A percentile compares a stretch with the other conserved stretches of the same genome.
These are phyloP conservation scores for Acanthamoeba healyi DNA, from an alignment of 208 protist species.

Conservation along the genomic window DNA sequence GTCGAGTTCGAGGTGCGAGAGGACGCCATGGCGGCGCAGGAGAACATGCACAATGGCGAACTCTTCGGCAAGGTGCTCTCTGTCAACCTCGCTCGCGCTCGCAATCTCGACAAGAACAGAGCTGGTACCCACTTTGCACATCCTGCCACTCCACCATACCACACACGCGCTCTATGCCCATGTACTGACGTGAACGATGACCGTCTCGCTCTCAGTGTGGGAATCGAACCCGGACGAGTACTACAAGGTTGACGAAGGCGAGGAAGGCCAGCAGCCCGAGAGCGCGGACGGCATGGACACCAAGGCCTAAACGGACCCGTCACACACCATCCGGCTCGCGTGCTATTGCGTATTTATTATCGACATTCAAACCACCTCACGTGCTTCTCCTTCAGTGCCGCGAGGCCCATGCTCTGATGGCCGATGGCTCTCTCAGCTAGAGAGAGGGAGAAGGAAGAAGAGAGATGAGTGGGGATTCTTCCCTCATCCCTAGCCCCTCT, in stretches of 20 bases:
- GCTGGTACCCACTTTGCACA: conserved; percentile 6
- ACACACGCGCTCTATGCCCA: neutral
- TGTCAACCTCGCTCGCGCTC: conserved; percentile 80
- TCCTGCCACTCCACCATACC: neutral
- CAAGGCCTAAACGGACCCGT: neutral
- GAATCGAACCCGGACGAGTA: conserved; percentile 67
- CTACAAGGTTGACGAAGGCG: conserved; percentile 3
- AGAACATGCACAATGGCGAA: conserved; percentile 92
- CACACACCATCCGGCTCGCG: neutral
- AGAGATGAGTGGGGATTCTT: no score
- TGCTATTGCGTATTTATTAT: neutral
- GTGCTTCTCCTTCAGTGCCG: no score
- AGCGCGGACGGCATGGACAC: conserved; percentile 35
- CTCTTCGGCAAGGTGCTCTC: conserved; percentile 89
- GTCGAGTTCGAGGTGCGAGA: conserved; percentile 90
- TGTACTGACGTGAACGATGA: neutral
- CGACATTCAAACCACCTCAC: no score
- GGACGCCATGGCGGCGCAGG: conserved; percentile 89
- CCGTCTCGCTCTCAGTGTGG: conserved; percentile 10
- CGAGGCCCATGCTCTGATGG: no score
- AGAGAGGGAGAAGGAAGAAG: no score
- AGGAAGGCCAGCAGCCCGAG: neutral
- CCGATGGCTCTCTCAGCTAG: no score
- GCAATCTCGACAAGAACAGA: conserved; percentile 50
- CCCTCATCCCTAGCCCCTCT: no score